These are phyloP conservation scores for Lachnellula arida DNA, from an alignment of 2,329 filamentous ascomycete species.

Conservation along the genomic window DNA sequence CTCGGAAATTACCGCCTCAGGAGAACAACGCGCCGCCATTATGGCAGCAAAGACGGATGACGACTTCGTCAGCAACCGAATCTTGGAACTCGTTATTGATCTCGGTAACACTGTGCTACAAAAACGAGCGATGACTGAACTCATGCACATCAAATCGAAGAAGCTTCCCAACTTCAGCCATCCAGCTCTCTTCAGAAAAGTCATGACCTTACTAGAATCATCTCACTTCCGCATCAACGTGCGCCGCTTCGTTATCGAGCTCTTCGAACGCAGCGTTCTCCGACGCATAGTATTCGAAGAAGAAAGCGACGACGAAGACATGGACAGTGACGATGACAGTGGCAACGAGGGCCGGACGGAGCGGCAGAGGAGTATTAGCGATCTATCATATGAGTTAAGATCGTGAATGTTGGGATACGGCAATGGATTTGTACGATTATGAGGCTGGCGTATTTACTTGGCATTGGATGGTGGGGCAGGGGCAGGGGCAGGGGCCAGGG, in stretches of 20 bases:
- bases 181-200: conserved; percentile 74
- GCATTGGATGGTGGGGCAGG: background rate
- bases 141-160: conserved; percentile 72
- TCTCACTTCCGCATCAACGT: conserved; percentile 87
- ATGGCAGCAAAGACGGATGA: conserved; percentile 48
- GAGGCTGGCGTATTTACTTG: conserved; percentile 15
- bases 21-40: conserved; percentile 42
- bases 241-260: conserved; percentile 83
- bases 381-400: conserved; percentile 2
- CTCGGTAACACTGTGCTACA: conserved; percentile 91
- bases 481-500: background rate
- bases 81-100: conserved; percentile 80
- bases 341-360: conserved; percentile 42
- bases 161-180: conserved; percentile 72
- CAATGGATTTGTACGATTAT: conserved; percentile 17
- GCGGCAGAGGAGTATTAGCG: conserved; percentile 51
- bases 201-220: conserved; percentile 78
- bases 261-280: conserved; percentile 90
- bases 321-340: conserved; percentile 40
- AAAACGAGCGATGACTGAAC: conserved; percentile 77
- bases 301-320: conserved; percentile 32
- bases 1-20: conserved; percentile 32
- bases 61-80: conserved; percentile 62
- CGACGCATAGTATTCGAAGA: conserved; percentile 78
- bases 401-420: conserved; percentile 2